phyloP scores from a whole-genome alignment of 2,329 filamentous ascomycete genomes.

The Apiospora phragmitis region DNA sequence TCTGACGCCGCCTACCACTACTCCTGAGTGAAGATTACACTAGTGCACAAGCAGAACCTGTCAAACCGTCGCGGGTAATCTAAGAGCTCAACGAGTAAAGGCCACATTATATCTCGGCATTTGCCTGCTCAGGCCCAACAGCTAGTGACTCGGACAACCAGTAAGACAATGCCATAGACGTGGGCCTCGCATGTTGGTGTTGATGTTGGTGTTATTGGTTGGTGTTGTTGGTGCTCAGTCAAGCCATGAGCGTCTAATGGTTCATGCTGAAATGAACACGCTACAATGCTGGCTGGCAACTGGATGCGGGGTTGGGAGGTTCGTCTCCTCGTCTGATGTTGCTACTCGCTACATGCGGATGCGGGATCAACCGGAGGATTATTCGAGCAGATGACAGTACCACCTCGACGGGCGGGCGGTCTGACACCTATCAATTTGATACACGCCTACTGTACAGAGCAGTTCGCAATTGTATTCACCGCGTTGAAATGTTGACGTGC shows the following conservation, averaged over 20 bases:
- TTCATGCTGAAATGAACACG: not conserved
- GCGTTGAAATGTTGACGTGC: not conserved
- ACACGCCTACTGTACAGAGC: not conserved
- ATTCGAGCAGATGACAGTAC: constrained; percentile 7
- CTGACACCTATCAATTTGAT: not conserved
- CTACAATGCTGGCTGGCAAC: constrained; percentile 2
- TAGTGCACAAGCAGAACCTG: not conserved
- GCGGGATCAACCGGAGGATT: constrained; percentile 10
- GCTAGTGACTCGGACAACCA: not conserved
- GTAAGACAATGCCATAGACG: not conserved
- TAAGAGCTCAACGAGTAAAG: not conserved
- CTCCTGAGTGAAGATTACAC: not conserved
- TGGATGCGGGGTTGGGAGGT: constrained; percentile 5
- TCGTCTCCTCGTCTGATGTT: constrained; percentile 6
- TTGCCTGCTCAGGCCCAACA: not conserved
- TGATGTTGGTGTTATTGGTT: not conserved
- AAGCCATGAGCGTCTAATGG: constrained; percentile 5
- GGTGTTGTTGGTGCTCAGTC: not conserved
- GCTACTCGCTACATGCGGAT: constrained; percentile 6
- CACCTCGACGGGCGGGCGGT: not conserved
- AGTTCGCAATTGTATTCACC: not conserved
- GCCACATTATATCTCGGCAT: not conserved
- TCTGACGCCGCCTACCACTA: not conserved
- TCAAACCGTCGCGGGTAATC: not conserved
- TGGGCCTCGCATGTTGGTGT: not conserved